A percentile compares a stretch with the other conserved stretches of the same genome.
Evolutionary conservation across 1,284 basidiomycete genomes (phyloP).

Genomic region (Prillingera fragicola): DNA sequence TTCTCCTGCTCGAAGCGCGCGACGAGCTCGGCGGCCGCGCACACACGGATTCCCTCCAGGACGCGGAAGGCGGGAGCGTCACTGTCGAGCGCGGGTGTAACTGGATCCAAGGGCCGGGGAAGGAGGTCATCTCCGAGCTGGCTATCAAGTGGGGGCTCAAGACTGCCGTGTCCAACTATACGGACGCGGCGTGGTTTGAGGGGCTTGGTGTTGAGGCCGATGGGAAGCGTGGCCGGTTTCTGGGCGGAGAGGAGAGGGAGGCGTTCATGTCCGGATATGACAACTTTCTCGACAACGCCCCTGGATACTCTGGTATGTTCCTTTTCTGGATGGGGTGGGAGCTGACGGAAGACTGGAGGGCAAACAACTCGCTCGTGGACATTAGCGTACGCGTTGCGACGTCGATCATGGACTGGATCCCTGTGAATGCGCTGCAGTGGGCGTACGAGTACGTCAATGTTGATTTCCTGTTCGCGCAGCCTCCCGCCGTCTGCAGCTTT

Average conservation of each 20-base stretch:
- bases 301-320: constrained; percentile 17
- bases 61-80: constrained; percentile 33
- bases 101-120: constrained; percentile 61
- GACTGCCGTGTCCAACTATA: constrained; percentile 37
- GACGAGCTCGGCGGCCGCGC: constrained; percentile 60
- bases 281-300: constrained; percentile 12
- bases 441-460: constrained; percentile 27
- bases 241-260: constrained; percentile 7
- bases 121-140: constrained; percentile 49
- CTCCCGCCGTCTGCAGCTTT: constrained; percentile 19
- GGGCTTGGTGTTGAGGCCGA: constrained; percentile 12
- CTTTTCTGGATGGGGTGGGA: background rate
- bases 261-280: constrained; percentile 12
- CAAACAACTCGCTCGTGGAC: constrained; percentile 21
- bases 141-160: constrained; percentile 57
- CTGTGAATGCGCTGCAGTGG: constrained; percentile 14
- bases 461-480: constrained; percentile 21
- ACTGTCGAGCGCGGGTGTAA: constrained; percentile 62
- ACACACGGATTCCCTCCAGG: constrained; percentile 50
- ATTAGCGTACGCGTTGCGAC: constrained; percentile 20
- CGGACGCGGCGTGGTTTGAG: constrained; percentile 13
- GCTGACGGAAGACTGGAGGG: constrained; percentile 12
- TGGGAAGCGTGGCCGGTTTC: constrained; percentile 7
- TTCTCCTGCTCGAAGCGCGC: constrained; percentile 59
- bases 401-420: constrained; percentile 25